Base-by-base conservation (phyloP, 192 early-diverging fungal genomes). In the Linnemannia exigua region DNA sequence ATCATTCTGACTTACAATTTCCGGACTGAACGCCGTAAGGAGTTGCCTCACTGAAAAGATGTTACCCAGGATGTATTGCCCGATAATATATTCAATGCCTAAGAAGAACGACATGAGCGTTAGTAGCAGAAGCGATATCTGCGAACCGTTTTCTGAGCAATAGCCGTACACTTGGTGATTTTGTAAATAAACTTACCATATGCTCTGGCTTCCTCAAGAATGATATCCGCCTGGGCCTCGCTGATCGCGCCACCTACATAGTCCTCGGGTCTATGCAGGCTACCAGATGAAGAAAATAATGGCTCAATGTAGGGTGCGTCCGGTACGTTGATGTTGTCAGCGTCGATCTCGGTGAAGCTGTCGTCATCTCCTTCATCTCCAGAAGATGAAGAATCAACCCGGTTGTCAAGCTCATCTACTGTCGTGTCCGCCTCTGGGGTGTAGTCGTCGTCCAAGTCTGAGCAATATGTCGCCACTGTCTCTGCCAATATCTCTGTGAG, bases 261-360 rank as follows among this genome's bases (percentile, higher is more conserved):
- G 37, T 31, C 77, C 7, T 79, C 41, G 33, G 44, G 28, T 35
- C 44, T 33, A 14, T 25, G 73, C 15, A 35, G 25, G 33, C 35
- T 81, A 8, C 31, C 81, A 11, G 47, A 75, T 51, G 28, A 16
- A n/a, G 76, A 20, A 63, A 31, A 31, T n/a, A 31, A 33, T 15
- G 58, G 12, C 28, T 63, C 25, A 25, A 63, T 63, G 58, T 31
- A 31, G 28, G 58, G 58, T 31, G 58, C 58, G 31, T 63, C 58
- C 0, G 25, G 58, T 16, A 63, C 58, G 22, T 44, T 82, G 3
- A 89, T 82, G 67, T 89, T 84, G 38, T 82, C 72, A 7, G 80
- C 61, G 37, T 90, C 82, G n/a, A 89, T 86, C 37, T 83, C 75
- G 25, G 52, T 76, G 28, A 79, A 77, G 61, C 66, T 78, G 37